Conservation (phyloP, 2,329 filamentous ascomycete genomes). For the Periconia macrospinosa region DNA sequence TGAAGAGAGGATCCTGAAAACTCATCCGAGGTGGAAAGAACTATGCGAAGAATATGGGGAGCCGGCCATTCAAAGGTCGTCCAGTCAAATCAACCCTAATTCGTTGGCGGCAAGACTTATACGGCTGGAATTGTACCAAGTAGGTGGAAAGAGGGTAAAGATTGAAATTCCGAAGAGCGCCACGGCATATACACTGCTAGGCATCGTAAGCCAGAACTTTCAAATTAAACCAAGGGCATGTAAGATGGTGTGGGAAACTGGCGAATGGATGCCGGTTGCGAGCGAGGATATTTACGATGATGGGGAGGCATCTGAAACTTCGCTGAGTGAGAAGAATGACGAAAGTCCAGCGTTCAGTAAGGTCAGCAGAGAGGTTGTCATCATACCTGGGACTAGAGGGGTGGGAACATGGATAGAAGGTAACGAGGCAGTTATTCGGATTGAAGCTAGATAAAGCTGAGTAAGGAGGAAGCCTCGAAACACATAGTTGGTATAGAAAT, state of each 20-base stretch:
- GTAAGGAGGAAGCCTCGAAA: background rate
- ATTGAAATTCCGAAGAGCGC: constrained; percentile 71
- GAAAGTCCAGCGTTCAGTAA: constrained; percentile 69
- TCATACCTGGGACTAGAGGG: constrained; percentile 77
- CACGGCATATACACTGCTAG: constrained; percentile 80
- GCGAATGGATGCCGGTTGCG: constrained; percentile 80
- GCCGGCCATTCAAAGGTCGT: constrained; percentile 61
- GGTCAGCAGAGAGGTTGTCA: constrained; percentile 76
- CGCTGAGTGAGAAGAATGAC: constrained; percentile 43
- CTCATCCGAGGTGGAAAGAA: constrained; percentile 72
- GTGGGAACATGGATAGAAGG: constrained; percentile 84
- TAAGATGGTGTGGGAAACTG: constrained; percentile 81
- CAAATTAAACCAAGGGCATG: constrained; percentile 64
- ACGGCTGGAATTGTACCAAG: constrained; percentile 56
- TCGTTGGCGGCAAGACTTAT: constrained; percentile 80
- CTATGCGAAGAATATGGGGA: constrained; percentile 77
- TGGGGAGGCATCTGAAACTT: constrained; percentile 53
- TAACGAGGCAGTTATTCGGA: constrained; percentile 67
- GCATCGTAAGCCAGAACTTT: constrained; percentile 74
- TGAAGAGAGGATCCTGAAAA: constrained; percentile 55
- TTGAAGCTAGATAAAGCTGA: constrained; percentile 56
- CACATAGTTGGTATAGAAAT: background rate
- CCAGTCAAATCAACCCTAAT: constrained; percentile 65
- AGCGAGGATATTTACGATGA: constrained; percentile 61
- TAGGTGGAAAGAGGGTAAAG: constrained; percentile 17